phyloP scores from a whole-genome alignment of 805 yeast genomes.

The Lipomyces sp. region DNA sequence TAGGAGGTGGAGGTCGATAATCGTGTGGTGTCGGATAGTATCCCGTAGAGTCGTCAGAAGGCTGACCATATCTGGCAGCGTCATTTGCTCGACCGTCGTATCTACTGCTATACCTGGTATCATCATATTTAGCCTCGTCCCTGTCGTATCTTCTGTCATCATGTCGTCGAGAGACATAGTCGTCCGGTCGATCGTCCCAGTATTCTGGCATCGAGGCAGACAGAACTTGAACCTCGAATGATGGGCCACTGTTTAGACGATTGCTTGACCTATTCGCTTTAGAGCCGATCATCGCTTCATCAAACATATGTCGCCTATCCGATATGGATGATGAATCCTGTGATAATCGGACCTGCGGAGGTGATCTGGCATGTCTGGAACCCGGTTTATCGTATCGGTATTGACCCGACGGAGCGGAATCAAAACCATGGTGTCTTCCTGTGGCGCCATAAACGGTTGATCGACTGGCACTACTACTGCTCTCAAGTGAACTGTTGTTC shows the following conservation, averaged over 20 bases:
- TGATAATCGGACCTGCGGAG: neutral
- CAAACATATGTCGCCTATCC: neutral
- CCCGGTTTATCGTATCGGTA: neutral
- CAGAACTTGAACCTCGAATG: neutral
- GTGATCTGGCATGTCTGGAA: neutral
- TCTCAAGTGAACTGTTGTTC: neutral
- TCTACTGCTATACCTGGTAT: neutral
- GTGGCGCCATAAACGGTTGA: neutral
- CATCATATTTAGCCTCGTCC: neutral
- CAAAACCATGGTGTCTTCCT: neutral
- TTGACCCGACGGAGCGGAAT: neutral
- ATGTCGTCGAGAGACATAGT: slow-evolving; percentile 11
- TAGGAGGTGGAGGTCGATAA: neutral
- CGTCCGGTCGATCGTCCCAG: slow-evolving; percentile 17
- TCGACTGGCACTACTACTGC: neutral
- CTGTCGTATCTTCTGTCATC: slow-evolving; percentile 2
- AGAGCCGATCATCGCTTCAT: neutral
- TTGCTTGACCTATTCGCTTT: neutral
- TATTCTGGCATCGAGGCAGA: slow-evolving; percentile 2
- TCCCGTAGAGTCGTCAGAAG: neutral
- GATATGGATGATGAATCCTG: neutral
- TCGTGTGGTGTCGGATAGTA: slow-evolving; percentile 3
- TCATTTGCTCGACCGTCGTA: neutral
- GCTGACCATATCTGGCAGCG: neutral
- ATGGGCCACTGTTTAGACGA: neutral